Evolutionary conservation across 371 early-diverging fungal genomes (phyloP), one percentile per base, ranked within the genome.

Genomic region (Mortierella sp.): DNA sequence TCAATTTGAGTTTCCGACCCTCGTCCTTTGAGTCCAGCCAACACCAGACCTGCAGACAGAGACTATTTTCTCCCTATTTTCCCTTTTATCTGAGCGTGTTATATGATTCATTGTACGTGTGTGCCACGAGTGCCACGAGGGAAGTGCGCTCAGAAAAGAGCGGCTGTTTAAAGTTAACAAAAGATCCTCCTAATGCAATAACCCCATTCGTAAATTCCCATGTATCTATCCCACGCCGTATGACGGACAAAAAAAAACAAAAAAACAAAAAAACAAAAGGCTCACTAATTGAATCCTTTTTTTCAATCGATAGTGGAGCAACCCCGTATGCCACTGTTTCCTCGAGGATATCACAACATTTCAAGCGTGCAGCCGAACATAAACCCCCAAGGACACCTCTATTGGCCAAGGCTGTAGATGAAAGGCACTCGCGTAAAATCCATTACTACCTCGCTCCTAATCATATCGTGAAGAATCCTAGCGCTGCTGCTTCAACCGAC

Each of bases 261-360:
- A 20, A 62, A 43, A 16, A 0, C 16, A 22, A 54, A 24, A 40
- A n/a, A 62, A 43, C 22, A 43, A 40, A 43, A 43, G 2, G 28
- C 28, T 26, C 28, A 54, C 28, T 26, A 28, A 54, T 8, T 28
- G 28, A 14, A 54, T 37, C 26, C 30, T 63, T 66, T 62, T 55
- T 26, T 26, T 37, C 9, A 18, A 30, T 40, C 22, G 35, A 35
- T 72, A 89, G 88, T 45, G 95, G 95, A 65, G 90, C 93, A 28
- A 95, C 95, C 20, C 95, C 95, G 10, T 93, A 93, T 85, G 95
- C 94, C 6, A 95, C 95, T 9, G 94, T 95, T 20, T 94, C 94
- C 10, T 95, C 95, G 30, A 90, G 95, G 40, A 95, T 95, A 70
- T 94, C 94, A 10, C 94, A 94, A 75, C 95, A 95, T 75, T 95